Conservation (phyloP, 441 rosid genomes). For the Iberis amara region DNA sequence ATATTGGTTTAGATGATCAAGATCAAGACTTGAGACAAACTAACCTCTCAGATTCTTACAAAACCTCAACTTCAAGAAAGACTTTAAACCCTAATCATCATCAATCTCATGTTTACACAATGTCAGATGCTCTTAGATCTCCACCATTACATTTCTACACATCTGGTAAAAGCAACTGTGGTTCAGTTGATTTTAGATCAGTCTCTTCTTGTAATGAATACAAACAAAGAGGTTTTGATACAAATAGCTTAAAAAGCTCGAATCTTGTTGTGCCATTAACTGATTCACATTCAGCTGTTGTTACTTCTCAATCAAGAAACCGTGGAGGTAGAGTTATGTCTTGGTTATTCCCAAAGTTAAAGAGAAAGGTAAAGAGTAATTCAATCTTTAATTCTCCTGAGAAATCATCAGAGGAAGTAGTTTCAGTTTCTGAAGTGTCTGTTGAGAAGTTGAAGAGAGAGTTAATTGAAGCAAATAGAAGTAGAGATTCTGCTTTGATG, state of each 20-base stretch:
- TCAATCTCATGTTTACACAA: slow-evolving; percentile 44
- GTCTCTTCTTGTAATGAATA: slow-evolving; percentile 63
- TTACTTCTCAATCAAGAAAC: slow-evolving; percentile 47
- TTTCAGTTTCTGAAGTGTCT: slow-evolving; percentile 48
- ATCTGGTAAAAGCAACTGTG: slow-evolving; percentile 46
- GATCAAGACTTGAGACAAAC: slow-evolving; percentile 33
- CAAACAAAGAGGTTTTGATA: slow-evolving; percentile 38
- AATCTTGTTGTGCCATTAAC: slow-evolving; percentile 72
- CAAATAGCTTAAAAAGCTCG: slow-evolving; percentile 44
- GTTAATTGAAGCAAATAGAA: slow-evolving; percentile 63
- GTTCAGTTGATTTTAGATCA: slow-evolving; percentile 58
- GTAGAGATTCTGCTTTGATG: slow-evolving; percentile 60
- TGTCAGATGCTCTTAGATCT: slow-evolving; percentile 46
- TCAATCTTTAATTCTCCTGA: slow-evolving; percentile 46
- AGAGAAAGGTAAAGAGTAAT: slow-evolving; percentile 55
- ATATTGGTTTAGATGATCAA: slow-evolving; percentile 35
- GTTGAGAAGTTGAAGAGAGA: slow-evolving; percentile 66
- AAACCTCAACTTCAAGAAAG: slow-evolving; percentile 50
- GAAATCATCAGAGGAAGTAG: slow-evolving; percentile 65
- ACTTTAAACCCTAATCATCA: slow-evolving; percentile 30
- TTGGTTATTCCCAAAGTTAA: slow-evolving; percentile 69
- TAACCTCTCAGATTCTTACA: slow-evolving; percentile 48
- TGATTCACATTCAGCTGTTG: slow-evolving; percentile 54
- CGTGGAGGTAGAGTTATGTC: slow-evolving; percentile 57
- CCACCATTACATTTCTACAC: slow-evolving; percentile 39